phyloP scores from a whole-genome alignment of 805 yeast genomes.

The Teunomyces tritomae region DNA sequence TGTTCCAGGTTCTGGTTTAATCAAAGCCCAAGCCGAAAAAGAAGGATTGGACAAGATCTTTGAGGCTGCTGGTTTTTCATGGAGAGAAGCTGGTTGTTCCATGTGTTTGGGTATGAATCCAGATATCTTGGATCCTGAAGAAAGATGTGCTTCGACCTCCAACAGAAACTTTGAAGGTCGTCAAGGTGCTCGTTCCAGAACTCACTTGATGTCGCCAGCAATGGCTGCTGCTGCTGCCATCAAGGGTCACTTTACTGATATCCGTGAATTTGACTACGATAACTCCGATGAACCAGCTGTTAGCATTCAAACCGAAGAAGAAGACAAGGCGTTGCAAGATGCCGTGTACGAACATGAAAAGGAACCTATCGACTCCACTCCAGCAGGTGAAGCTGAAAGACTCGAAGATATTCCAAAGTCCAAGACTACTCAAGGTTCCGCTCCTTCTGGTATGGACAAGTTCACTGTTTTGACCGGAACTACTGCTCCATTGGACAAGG shows the following conservation, averaged over 20 bases:
- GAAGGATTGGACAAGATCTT: conserved; percentile 94
- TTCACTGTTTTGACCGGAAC: conserved; percentile 76
- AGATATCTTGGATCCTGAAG: conserved; percentile 90
- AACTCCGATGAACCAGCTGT: conserved; percentile 61
- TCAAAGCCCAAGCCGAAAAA: conserved; percentile 87
- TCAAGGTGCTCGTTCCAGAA: conserved; percentile 94
- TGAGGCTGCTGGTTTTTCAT: conserved; percentile 88
- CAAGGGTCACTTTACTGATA: conserved; percentile 85
- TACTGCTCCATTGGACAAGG: conserved; percentile 92
- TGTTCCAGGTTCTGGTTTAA: conserved; percentile 97
- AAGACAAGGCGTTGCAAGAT: conserved; percentile 58
- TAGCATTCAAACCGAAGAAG: conserved; percentile 40
- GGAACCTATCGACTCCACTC: conserved; percentile 51
- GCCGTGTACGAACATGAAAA: conserved; percentile 74
- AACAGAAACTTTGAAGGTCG: conserved; percentile 99
- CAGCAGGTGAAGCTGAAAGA: conserved; percentile 54
- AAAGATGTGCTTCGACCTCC: conserved; percentile 98
- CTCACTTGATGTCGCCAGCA: conserved; percentile 97
- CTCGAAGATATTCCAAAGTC: conserved; percentile 61
- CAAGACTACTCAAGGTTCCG: conserved; percentile 18
- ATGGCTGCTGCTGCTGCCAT: conserved; percentile 99
- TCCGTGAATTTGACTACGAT: conserved; percentile 72
- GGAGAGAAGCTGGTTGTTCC: conserved; percentile 99
- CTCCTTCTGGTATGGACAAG: conserved; percentile 62
- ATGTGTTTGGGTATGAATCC: conserved; percentile 99